Conservation (phyloP, 805 yeast genomes). For the Candida chauliodis region DNA sequence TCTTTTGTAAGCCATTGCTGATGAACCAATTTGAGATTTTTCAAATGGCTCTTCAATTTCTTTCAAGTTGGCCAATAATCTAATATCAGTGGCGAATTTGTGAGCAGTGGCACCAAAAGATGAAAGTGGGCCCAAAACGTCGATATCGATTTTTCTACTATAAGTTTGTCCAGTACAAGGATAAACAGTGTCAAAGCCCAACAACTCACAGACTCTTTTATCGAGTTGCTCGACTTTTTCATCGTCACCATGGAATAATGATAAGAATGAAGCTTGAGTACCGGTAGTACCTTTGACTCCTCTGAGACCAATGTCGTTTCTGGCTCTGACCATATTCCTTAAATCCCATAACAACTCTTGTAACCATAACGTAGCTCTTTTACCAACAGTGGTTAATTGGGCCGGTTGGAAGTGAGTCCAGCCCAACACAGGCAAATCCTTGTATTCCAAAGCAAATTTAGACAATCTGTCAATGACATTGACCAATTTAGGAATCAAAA, state of each 20-base stretch:
- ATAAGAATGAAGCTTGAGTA: slow-evolving; percentile 94
- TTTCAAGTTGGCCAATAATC: slow-evolving; percentile 92
- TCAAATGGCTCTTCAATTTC: slow-evolving; percentile 99
- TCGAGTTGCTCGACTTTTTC: slow-evolving; percentile 93
- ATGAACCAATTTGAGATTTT: slow-evolving; percentile 95
- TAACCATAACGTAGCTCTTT: slow-evolving; percentile 95
- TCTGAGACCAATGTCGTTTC: slow-evolving; percentile 93
- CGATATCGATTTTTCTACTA: slow-evolving; percentile 96
- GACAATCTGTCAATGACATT: slow-evolving; percentile 90
- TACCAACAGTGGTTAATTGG: slow-evolving; percentile 97
- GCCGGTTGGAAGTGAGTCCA: slow-evolving; percentile 99
- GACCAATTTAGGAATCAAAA: slow-evolving; percentile 90
- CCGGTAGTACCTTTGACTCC: slow-evolving; percentile 99
- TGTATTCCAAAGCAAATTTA: slow-evolving; percentile 84
- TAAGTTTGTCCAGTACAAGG: slow-evolving; percentile 99
- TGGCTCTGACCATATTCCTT: slow-evolving; percentile 91
- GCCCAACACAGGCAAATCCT: slow-evolving; percentile 94
- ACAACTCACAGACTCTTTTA: slow-evolving; percentile 83
- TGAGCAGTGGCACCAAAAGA: slow-evolving; percentile 96
- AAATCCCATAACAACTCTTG: slow-evolving; percentile 98
- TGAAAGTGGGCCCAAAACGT: slow-evolving; percentile 85
- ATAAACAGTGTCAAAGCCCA: slow-evolving; percentile 92
- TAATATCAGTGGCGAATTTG: slow-evolving; percentile 95
- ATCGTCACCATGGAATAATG: slow-evolving; percentile 95
- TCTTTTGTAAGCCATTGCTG: slow-evolving; percentile 99